These are phyloP conservation scores for Trametes hirsuta DNA, from an alignment of 1,284 basidiomycete genomes.

Conservation along the genomic window DNA sequence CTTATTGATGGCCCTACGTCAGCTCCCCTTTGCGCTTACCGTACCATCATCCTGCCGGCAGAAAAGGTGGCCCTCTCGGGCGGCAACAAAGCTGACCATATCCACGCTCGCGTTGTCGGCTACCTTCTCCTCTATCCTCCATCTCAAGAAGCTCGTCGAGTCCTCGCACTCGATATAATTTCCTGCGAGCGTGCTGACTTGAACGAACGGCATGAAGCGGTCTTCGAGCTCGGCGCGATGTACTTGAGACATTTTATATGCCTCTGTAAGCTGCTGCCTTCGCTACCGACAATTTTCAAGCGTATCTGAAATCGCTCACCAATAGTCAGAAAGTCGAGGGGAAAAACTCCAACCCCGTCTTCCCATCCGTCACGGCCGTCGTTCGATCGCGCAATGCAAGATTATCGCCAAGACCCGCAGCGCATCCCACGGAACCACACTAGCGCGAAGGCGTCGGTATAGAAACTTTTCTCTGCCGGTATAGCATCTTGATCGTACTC, in stretches of 20 bases:
- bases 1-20: background rate
- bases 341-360: slow-evolving; percentile 1
- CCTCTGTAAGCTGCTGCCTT: background rate
- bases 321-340: slow-evolving; percentile 1
- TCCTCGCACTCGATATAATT: background rate
- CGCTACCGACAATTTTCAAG: background rate
- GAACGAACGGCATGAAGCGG: background rate
- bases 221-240: slow-evolving; percentile 6
- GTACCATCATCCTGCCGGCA: background rate
- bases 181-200: background rate
- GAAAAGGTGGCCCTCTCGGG: slow-evolving; percentile 1
- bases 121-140: slow-evolving; percentile 5
- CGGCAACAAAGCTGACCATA: background rate
- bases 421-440: background rate
- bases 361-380: background rate
- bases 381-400: background rate
- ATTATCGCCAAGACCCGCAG: background rate
- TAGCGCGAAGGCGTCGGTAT: background rate
- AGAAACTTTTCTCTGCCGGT: background rate
- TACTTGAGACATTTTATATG: slow-evolving; percentile 3
- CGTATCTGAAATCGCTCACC: background rate
- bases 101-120: slow-evolving; percentile 3
- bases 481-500: background rate
- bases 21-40: background rate
- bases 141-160: background rate